A percentile compares a stretch with the other conserved stretches of the same genome.
Conservation (phyloP, 78 protist genomes). For the Corallochytrium limacisporum region DNA sequence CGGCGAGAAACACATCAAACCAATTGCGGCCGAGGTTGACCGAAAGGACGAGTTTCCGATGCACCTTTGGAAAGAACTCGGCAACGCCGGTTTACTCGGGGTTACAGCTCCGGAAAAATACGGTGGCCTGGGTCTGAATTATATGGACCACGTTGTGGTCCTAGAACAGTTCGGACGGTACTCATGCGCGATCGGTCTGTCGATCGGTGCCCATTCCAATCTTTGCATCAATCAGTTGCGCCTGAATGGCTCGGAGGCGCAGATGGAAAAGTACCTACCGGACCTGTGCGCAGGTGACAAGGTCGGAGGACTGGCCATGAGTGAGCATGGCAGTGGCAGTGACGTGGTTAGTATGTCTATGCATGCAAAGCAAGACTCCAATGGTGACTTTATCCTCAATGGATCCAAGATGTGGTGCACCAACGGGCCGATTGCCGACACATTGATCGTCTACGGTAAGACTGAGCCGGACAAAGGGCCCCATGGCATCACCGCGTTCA, state of each 20-base stretch:
- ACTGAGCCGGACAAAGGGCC: conserved; percentile 27
- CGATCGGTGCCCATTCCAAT: conserved; percentile 75
- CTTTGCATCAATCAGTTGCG: conserved; percentile 61
- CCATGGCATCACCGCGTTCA: conserved; percentile 23
- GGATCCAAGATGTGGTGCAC: conserved; percentile 48
- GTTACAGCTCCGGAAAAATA: conserved; percentile 52
- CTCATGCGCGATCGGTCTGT: conserved; percentile 49
- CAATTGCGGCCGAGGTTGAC: conserved; percentile 55
- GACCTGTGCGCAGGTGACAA: conserved; percentile 56
- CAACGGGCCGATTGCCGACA: conserved; percentile 29
- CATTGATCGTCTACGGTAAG: conserved; percentile 13
- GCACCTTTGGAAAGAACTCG: conserved; percentile 52
- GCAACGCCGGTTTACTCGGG: conserved; percentile 67
- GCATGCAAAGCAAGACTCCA: conserved; percentile 28
- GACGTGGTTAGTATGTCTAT: conserved; percentile 70
- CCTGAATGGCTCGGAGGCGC: conserved; percentile 57
- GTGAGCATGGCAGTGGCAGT: conserved; percentile 72
- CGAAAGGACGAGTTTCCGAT: conserved; percentile 40
- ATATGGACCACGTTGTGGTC: conserved; percentile 48
- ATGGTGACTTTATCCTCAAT: conserved; percentile 43
- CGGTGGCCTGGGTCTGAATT: conserved; percentile 52
- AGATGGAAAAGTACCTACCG: conserved; percentile 44
- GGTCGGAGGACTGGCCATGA: conserved; percentile 78
- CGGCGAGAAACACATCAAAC: conserved; percentile 49
- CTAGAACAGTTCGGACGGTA: conserved; percentile 60